Evolutionary conservation across 139 green algal species (phyloP).

Genomic region (Asterochloris erici): DNA sequence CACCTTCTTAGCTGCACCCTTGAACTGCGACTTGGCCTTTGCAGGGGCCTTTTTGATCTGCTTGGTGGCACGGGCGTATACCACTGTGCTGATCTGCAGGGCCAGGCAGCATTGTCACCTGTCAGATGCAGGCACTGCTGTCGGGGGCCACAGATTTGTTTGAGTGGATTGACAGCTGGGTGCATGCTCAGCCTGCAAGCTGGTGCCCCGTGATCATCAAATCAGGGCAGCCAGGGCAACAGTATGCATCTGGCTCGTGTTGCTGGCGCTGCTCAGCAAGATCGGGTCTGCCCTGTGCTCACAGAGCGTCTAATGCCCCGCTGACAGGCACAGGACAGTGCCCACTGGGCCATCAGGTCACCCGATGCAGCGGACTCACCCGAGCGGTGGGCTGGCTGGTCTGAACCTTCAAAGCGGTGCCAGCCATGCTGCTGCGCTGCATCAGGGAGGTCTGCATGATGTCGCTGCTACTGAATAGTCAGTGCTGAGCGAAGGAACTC

Average conservation of each 20-base stretch:
- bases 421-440: conserved; percentile 13
- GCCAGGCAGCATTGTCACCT: background rate
- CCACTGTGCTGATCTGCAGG: background rate
- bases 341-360: background rate
- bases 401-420: background rate
- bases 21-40: conserved; percentile 14
- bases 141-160: background rate
- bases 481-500: too few relatives aligned
- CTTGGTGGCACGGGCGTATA: background rate
- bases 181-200: background rate
- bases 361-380: background rate
- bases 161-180: background rate
- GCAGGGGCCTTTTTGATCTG: conserved; percentile 23
- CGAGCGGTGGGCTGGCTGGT: background rate
- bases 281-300: too few relatives aligned
- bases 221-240: background rate
- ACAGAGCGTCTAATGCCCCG: background rate
- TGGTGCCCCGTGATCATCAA: background rate
- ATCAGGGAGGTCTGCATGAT: conserved; percentile 9
- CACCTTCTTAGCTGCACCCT: background rate
- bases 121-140: background rate
- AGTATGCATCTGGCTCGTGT: background rate
- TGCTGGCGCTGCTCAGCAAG: too few relatives aligned
- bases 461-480: too few relatives aligned
- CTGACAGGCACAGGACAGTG: too few relatives aligned